A percentile compares a stretch with the other conserved stretches of the same genome.
Evolutionary conservation across 306 rosid species (phyloP).

Genomic region (Cotoneaster glaucophyllus): DNA sequence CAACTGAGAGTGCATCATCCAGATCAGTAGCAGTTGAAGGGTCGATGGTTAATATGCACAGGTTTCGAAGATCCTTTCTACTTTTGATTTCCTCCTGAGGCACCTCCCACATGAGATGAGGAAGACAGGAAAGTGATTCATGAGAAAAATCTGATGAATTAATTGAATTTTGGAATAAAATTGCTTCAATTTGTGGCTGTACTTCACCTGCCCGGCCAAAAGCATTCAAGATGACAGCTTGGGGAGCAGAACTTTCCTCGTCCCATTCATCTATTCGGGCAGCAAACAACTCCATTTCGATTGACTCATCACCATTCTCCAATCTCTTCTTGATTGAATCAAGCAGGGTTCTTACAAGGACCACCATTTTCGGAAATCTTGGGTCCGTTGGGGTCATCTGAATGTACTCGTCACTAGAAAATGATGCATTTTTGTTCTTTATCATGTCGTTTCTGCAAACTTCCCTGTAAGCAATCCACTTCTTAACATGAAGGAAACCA

Average conservation of each 20-base stretch:
- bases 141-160: slow-evolving; percentile 53
- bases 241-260: slow-evolving; percentile 56
- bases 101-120: slow-evolving; percentile 66
- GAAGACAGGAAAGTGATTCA: slow-evolving; percentile 53
- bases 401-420: slow-evolving; percentile 41
- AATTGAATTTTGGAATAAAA: slow-evolving; percentile 67
- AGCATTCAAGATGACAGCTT: slow-evolving; percentile 46
- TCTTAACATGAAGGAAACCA: slow-evolving; percentile 58
- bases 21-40: slow-evolving; percentile 80
- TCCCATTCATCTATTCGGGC: slow-evolving; percentile 64
- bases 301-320: slow-evolving; percentile 46
- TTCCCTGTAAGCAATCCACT: slow-evolving; percentile 35
- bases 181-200: slow-evolving; percentile 65
- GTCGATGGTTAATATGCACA: slow-evolving; percentile 78
- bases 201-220: slow-evolving; percentile 68
- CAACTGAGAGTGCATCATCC: slow-evolving; percentile 87
- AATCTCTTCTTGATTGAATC: slow-evolving; percentile 48
- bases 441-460: slow-evolving; percentile 30
- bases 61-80: slow-evolving; percentile 68
- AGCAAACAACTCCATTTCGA: slow-evolving; percentile 69
- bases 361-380: slow-evolving; percentile 55
- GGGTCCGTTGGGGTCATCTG: slow-evolving; percentile 65
- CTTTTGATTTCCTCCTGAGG: slow-evolving; percentile 48
- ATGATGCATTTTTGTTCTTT: slow-evolving; percentile 31
- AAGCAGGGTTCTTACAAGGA: slow-evolving; percentile 49